These are phyloP conservation scores for Coemansia sp. DNA, from an alignment of 192 early-diverging fungal species.

Conservation along the genomic window DNA sequence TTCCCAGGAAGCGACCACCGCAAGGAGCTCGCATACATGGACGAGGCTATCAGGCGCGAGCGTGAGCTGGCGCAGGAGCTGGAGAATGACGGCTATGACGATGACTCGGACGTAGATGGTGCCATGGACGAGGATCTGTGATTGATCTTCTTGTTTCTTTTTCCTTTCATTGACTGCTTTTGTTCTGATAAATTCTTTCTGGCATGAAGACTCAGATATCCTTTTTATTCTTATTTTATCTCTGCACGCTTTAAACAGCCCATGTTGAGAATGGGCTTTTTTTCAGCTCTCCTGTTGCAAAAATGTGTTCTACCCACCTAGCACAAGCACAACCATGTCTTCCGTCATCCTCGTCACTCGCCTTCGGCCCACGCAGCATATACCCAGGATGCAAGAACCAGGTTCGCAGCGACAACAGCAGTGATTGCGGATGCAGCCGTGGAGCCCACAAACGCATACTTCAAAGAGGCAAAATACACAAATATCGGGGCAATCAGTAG, in stretches of 20 bases:
- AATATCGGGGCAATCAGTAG: conserved; percentile 43
- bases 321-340: too few relatives aligned
- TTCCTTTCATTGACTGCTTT: background rate
- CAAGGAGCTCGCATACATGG: conserved; percentile 78
- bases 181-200: background rate
- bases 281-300: too few relatives aligned
- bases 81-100: conserved; percentile 73
- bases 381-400: conserved; percentile 43
- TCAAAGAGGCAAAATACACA: conserved; percentile 44
- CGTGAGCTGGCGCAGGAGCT: conserved; percentile 91
- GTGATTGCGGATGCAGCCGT: conserved; percentile 46
- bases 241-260: background rate
- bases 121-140: conserved; percentile 50
- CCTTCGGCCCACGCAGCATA: conserved; percentile 50
- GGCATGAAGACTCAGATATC: background rate
- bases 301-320: too few relatives aligned
- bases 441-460: conserved; percentile 40
- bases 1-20: conserved; percentile 86
- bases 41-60: conserved; percentile 87
- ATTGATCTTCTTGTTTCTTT: background rate
- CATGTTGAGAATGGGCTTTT: background rate
- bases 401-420: conserved; percentile 44
- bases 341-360: background rate
- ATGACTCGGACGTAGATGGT: conserved; percentile 74
- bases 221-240: background rate